These are phyloP conservation scores for Ichthyophonus hoferi DNA, from an alignment of 208 protist species.

Conservation along the genomic window DNA sequence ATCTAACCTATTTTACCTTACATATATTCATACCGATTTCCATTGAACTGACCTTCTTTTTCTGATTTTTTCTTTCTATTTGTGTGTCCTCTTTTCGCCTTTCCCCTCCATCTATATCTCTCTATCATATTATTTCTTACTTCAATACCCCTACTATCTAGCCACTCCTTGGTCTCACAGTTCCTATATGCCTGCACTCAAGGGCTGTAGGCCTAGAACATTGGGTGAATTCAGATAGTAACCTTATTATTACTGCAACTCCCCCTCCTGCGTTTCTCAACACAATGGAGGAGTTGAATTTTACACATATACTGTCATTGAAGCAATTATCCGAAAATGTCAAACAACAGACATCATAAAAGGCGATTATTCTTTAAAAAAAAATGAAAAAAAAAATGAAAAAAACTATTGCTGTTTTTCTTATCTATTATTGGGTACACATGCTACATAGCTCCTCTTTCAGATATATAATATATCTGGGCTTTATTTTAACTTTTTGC, in stretches of 20 bases:
- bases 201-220: background rate
- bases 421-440: too few species aligned
- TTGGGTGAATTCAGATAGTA: background rate
- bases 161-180: background rate
- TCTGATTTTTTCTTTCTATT: background rate
- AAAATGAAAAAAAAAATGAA: too few species aligned
- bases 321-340: too few species aligned
- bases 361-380: too few species aligned
- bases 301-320: background rate
- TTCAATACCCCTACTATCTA: background rate
- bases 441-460: too few species aligned
- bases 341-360: too few species aligned
- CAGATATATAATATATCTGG: too few species aligned
- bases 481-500: too few species aligned
- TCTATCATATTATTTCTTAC: background rate
- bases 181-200: background rate
- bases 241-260: background rate
- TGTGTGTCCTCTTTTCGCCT: background rate
- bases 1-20: too few species aligned
- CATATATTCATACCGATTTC: too few species aligned
- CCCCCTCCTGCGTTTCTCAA: background rate
- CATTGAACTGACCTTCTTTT: too few species aligned
- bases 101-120: background rate
- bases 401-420: too few species aligned
- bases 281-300: background rate